phyloP scores from a whole-genome alignment of 768 basidiomycete species.

The Amyloporia xantha region DNA sequence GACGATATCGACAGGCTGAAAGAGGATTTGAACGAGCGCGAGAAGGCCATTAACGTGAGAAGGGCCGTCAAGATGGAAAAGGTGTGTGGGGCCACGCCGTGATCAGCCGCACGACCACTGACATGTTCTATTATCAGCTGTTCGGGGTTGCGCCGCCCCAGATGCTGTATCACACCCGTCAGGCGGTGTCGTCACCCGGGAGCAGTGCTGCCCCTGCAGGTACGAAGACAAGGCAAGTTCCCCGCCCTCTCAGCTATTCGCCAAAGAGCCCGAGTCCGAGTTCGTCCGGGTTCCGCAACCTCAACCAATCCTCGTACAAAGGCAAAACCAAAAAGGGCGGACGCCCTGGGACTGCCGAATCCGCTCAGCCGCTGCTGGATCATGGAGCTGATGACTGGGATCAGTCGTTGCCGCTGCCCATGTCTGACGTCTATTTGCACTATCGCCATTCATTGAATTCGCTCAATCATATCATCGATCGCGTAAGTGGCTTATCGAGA shows the following conservation, averaged over 20 bases:
- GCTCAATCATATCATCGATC: conserved; percentile 71
- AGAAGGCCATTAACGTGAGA: conserved; percentile 75
- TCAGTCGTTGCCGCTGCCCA: conserved; percentile 16
- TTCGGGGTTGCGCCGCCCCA: conserved; percentile 81
- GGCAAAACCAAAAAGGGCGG: conserved; percentile 31
- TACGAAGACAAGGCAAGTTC: conserved; percentile 4
- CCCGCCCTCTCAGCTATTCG: conserved; percentile 8
- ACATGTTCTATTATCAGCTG: conserved; percentile 38
- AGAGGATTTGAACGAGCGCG: conserved; percentile 62
- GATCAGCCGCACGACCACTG: too few species aligned
- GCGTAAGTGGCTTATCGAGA: conserved; percentile 50
- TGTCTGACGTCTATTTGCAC: conserved; percentile 58
- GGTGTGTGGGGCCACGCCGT: conserved; percentile 38
- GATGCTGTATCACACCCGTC: conserved; percentile 66
- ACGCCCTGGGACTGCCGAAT: conserved; percentile 62
- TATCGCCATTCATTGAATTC: conserved; percentile 79
- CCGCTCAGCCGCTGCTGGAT: conserved; percentile 42
- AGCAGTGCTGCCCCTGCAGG: conserved; percentile 6
- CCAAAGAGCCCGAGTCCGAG: conserved; percentile 5
- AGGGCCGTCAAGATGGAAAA: conserved; percentile 86
- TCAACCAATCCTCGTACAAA: conserved; percentile 45
- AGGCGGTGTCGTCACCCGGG: conserved; percentile 30
- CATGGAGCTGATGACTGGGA: conserved; percentile 4
- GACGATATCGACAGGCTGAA: conserved; percentile 57
- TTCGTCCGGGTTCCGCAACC: conserved; percentile 27